Evolutionary conservation across 2,329 filamentous ascomycete genomes (phyloP).

Genomic region (Fusarium mexicanum): DNA sequence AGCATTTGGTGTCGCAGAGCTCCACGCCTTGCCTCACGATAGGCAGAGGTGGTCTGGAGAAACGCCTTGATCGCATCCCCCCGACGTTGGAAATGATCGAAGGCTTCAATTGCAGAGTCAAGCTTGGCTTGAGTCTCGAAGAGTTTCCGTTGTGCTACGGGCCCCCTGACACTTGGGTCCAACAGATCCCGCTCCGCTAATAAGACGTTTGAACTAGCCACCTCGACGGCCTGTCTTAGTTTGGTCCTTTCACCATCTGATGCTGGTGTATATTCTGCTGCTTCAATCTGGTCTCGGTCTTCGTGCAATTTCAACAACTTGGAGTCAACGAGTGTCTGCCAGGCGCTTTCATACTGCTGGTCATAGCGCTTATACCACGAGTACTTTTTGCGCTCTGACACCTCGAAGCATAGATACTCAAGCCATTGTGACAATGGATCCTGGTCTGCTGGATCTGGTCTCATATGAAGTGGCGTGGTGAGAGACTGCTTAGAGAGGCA

Average conservation of each 20-base stretch:
- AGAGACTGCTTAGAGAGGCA: constrained; percentile 16
- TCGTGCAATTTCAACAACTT: constrained; percentile 12
- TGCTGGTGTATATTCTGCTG: neutral
- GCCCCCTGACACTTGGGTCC: constrained; percentile 16
- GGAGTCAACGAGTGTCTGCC: constrained; percentile 23
- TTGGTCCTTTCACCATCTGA: neutral
- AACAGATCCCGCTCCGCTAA: constrained; percentile 33
- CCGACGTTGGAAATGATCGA: constrained; percentile 18
- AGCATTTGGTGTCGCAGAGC: constrained; percentile 32
- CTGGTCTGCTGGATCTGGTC: constrained; percentile 44
- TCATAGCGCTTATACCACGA: constrained; percentile 28
- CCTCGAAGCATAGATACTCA: constrained; percentile 49
- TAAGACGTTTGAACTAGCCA: constrained; percentile 24
- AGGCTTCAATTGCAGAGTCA: constrained; percentile 24
- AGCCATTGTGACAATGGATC: constrained; percentile 52
- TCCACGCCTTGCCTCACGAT: constrained; percentile 17
- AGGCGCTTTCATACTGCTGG: constrained; percentile 23
- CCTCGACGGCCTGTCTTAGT: constrained; percentile 24
- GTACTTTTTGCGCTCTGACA: constrained; percentile 17
- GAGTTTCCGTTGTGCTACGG: constrained; percentile 14
- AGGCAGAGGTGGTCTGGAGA: constrained; percentile 7
- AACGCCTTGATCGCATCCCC: constrained; percentile 16
- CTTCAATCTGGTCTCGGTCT: constrained; percentile 14
- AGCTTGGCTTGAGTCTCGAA: constrained; percentile 25
- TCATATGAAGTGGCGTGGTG: constrained; percentile 5